Evolutionary conservation across 1,284 basidiomycete species (phyloP), one percentile per base, ranked within the genome.

Genomic region (Tylopilus sp.): DNA sequence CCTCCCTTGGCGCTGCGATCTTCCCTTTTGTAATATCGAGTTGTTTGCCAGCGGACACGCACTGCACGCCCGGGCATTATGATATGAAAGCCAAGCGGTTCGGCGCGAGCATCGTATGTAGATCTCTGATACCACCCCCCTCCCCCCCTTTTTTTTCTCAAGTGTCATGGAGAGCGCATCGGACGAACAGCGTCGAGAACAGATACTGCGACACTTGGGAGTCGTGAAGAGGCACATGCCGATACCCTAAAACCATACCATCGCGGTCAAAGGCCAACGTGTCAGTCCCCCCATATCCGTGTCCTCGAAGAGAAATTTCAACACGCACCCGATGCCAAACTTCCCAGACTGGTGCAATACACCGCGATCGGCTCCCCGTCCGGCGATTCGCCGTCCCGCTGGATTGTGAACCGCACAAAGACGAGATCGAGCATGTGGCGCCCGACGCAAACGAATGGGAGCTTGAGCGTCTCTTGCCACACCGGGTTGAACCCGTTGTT

Each of bases 401-500:
- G 64, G 37, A 96, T 82, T 28, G 82, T 77, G 59, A 95, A 85
- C 52, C 82, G 75, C 37, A 95, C 77, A 62, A 97, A 95, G 17
- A 90, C 78, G 21, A 96, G 74, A 50, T 91, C 90, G 56, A 76
- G 74, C 82, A 93, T 87, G 39, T 81, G 82, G 0, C 21, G 21
- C 21, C 85, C 85, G 1, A 85, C 78, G 59, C 83, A 82, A 47
- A 84, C 79, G 63, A 94, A 88, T 11, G 82, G 80, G 30, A 94
- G 74, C 34, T 73, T 71, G 24, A 94, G 68, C 21, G 71, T 72
- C 62, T 92, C 82, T 59, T 91, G 78, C 90, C 92, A 97, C 3
- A 85, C 72, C 0, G 93, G 93, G 64, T 94, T 94, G 72, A 94
- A 92, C 4, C 91, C 88, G 60, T 94, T 92, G 63, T 88, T 87